Evolutionary conservation across 768 basidiomycete species (phyloP), one percentile per base, ranked within the genome.

Genomic region (Sistotremastrum niveocremeum): DNA sequence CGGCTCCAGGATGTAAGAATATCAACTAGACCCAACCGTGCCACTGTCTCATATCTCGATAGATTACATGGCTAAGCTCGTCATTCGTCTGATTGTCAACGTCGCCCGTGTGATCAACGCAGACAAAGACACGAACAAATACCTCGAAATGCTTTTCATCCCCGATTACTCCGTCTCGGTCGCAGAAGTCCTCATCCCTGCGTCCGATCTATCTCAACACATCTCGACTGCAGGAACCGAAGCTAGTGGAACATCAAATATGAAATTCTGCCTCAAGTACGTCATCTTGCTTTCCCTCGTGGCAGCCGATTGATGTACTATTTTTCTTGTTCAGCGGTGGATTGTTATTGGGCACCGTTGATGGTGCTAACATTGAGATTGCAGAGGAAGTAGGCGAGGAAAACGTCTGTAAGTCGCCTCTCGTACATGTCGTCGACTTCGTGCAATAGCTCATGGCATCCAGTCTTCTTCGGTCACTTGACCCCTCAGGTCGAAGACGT

Each of bases 211-310:
- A 66, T 83, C 79, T 50, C 88, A 95, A 59, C 94, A 98, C 62
- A 97, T 99, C 62, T 91, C 87, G 28, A 98, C 94, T 9, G 95
- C 94, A 3, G 94, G 94, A 35, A 97, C 94, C 2, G 91, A 97
- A 59, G 82, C 84, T 7, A 79, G 77, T 2, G 82, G 80, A 34
- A 84, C 82, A 37, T 84, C 79, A 5, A 87, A 85, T 65, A 84
- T 86, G 82, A 85, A 84, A 63, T 89, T 97, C 64, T 85, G 84
- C 55, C 60, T 94, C 44, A 91, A 90, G 55, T 94, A 94, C 35
- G 91, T 89, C 20, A 66, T 97, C 41, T 67, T 97, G 9, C 62
- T 20, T 20, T 20, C 20, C 20, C 20, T 93, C 41, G 90, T 88
- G 40, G 90, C 89, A 31, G 84, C 86, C 48, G 77, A 72, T 73